Conservation (phyloP, 2,329 filamentous ascomycete genomes). For the Torrubiella hemipterigena region DNA sequence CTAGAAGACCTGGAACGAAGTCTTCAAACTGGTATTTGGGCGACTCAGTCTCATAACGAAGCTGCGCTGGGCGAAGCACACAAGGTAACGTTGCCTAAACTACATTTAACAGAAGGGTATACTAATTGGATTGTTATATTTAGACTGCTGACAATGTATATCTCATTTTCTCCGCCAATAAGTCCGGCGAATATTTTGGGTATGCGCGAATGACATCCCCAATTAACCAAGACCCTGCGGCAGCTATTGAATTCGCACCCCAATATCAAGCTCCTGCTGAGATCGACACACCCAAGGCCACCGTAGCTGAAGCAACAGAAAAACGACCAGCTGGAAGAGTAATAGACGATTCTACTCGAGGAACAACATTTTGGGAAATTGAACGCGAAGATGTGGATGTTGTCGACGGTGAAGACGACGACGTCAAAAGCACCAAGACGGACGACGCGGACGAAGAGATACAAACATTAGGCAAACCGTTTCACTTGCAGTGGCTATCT, state of each 20-base stretch:
- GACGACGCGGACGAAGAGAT: slow-evolving; percentile 30
- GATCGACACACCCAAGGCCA: slow-evolving; percentile 64
- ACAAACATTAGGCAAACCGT: slow-evolving; percentile 81
- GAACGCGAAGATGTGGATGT: slow-evolving; percentile 45
- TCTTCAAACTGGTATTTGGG: slow-evolving; percentile 81
- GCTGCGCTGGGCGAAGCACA: slow-evolving; percentile 71
- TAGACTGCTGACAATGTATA: slow-evolving; percentile 76
- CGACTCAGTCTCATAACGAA: slow-evolving; percentile 90
- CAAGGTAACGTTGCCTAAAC: too few relatives aligned
- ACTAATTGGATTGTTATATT: not conserved
- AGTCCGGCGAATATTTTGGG: slow-evolving; percentile 93
- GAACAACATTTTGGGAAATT: slow-evolving; percentile 94
- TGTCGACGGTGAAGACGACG: slow-evolving; percentile 30
- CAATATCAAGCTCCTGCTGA: slow-evolving; percentile 47
- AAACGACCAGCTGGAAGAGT: slow-evolving; percentile 73
- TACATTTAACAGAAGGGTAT: not conserved
- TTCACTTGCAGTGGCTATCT: slow-evolving; percentile 82
- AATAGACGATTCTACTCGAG: slow-evolving; percentile 84
- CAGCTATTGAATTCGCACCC: slow-evolving; percentile 57
- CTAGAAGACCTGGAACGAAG: slow-evolving; percentile 83
- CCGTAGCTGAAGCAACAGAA: slow-evolving; percentile 65
- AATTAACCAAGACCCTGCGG: slow-evolving; percentile 65
- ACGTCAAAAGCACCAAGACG: slow-evolving; percentile 24
- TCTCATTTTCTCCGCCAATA: slow-evolving; percentile 91
- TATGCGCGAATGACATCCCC: slow-evolving; percentile 83